These are phyloP conservation scores for Dalechampia spathulata DNA, from an alignment of 441 rosid genomes.

Conservation along the genomic window DNA sequence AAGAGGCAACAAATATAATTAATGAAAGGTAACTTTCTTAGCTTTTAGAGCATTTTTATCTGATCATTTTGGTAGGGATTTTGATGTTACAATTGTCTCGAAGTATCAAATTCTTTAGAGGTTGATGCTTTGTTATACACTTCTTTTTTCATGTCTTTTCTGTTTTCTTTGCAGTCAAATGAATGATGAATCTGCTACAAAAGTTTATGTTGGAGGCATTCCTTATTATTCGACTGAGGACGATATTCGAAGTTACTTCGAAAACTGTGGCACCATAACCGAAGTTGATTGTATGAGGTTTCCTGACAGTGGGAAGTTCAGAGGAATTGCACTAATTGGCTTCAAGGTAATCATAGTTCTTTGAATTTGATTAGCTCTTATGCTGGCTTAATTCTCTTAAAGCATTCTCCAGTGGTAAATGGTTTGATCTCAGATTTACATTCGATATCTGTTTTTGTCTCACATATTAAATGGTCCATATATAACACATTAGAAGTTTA, in stretches of 20 bases:
- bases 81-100: not conserved
- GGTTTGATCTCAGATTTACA: no score
- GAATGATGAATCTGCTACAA: constrained; percentile 38
- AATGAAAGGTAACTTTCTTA: constrained; percentile 33
- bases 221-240: constrained; percentile 81
- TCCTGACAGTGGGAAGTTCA: constrained; percentile 75
- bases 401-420: no score
- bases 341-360: constrained; percentile 46
- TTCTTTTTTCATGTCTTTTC: no score
- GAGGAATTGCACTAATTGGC: constrained; percentile 75
- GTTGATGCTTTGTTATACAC: not conserved
- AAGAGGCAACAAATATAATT: constrained; percentile 17
- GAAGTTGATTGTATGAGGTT: constrained; percentile 79
- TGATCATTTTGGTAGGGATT: not conserved
- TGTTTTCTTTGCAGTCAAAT: constrained; percentile 41
- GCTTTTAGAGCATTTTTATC: not conserved
- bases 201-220: constrained; percentile 86
- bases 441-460: no score
- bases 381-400: no score
- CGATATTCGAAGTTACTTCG: constrained; percentile 79
- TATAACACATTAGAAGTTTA: no score
- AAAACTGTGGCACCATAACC: constrained; percentile 68
- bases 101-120: not conserved
- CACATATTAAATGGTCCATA: no score
- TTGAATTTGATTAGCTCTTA: no score